Evolutionary conservation across 345 rosid species (phyloP).

Genomic region (Anastatica hierochuntica): DNA sequence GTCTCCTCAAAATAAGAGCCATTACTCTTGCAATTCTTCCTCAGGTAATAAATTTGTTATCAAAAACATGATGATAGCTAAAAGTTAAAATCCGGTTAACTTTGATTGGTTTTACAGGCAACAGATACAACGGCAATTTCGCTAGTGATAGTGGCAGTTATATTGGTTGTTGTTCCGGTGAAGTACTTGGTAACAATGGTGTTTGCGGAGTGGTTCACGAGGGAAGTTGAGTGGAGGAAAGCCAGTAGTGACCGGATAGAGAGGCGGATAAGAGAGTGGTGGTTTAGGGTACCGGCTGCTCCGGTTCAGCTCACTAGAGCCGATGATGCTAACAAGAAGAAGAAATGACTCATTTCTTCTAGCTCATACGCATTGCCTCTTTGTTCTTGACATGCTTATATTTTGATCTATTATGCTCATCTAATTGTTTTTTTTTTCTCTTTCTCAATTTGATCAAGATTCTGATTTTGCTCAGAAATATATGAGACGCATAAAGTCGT

Average conservation of each 20-base stretch:
- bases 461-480: no score
- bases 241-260: slow-evolving; percentile 56
- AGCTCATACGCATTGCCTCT: background rate
- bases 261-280: slow-evolving; percentile 87
- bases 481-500: no score
- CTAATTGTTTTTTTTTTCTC: no score
- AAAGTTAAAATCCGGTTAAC: no score
- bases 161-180: slow-evolving; percentile 50
- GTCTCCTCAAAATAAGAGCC: slow-evolving; percentile 86
- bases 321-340: slow-evolving; percentile 58
- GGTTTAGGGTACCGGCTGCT: slow-evolving; percentile 86
- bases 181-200: slow-evolving; percentile 37
- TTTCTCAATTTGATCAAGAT: no score
- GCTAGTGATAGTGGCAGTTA: slow-evolving; percentile 40
- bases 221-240: slow-evolving; percentile 66
- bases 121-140: slow-evolving; percentile 59
- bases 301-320: slow-evolving; percentile 58
- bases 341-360: slow-evolving; percentile 29
- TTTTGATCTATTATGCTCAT: no score
- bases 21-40: slow-evolving; percentile 69
- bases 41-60: slow-evolving; percentile 55
- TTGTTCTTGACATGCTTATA: background rate
- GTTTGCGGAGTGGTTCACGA: slow-evolving; percentile 64
- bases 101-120: slow-evolving; percentile 59
- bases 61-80: background rate